Evolutionary conservation across 2,329 filamentous ascomycete species (phyloP).

Genomic region (Sporothrix luriei): DNA sequence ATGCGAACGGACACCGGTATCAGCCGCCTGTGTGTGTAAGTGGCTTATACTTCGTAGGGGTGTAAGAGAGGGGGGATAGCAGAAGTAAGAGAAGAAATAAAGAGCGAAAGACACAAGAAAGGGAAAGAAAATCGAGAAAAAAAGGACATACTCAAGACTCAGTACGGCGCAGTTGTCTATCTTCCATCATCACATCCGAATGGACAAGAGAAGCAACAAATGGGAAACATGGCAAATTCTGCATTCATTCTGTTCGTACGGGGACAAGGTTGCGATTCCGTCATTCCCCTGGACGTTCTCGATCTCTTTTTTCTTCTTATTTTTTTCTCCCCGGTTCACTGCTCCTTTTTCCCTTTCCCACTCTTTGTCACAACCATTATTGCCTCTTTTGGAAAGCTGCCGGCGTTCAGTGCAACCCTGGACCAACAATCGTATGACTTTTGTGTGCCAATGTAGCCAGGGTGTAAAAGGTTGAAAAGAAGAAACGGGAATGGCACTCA

Average conservation of each 20-base stretch:
- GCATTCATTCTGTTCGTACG: not conserved
- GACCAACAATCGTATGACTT: slow-evolving; percentile 27
- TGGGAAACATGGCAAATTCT: not conserved
- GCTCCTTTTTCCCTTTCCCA: not conserved
- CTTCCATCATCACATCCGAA: slow-evolving; percentile 11
- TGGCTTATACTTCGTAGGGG: not conserved
- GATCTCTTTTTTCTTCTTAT: not conserved
- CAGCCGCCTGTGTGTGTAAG: not conserved
- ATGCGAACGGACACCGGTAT: not conserved
- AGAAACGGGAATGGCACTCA: not conserved
- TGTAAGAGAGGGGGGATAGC: not conserved
- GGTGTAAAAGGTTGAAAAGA: not conserved
- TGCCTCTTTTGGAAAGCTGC: slow-evolving; percentile 12
- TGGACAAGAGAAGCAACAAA: not conserved
- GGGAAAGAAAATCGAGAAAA: not conserved
- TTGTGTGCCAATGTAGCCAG: slow-evolving; percentile 7
- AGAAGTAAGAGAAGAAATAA: too few species aligned
- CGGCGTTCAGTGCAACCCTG: slow-evolving; percentile 18
- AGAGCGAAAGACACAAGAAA: too few species aligned
- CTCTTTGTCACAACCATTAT: slow-evolving; percentile 2
- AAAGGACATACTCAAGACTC: not conserved
- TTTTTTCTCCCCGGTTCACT: not conserved
- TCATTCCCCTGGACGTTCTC: not conserved
- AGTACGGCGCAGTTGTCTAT: not conserved
- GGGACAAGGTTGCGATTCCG: not conserved